A percentile compares a stretch with the other conserved stretches of the same genome.
These are phyloP conservation scores for Annona squamosa DNA, from an alignment of 164 flowering plant species.

Conservation along the genomic window DNA sequence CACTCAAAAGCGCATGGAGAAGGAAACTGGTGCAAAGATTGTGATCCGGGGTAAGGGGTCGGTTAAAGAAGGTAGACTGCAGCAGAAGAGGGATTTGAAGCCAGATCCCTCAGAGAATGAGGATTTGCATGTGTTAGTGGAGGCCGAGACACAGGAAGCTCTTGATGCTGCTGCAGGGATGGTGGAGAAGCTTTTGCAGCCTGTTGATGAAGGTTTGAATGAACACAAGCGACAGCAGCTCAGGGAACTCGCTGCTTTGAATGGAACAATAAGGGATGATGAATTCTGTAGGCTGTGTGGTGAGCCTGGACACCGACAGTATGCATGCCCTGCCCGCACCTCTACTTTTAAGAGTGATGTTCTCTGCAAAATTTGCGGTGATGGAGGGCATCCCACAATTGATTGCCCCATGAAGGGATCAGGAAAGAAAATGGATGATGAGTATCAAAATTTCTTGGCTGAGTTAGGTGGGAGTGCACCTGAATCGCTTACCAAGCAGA, in stretches of 20 bases:
- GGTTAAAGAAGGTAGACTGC: slow-evolving; percentile 83
- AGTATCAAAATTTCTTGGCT: slow-evolving; percentile 85
- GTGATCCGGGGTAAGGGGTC: slow-evolving; percentile 93
- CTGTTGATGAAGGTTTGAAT: slow-evolving; percentile 88
- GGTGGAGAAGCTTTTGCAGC: slow-evolving; percentile 95
- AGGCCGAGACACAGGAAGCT: slow-evolving; percentile 85
- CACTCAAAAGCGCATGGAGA: slow-evolving; percentile 96
- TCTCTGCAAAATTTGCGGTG: slow-evolving; percentile 84
- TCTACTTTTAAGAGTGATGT: slow-evolving; percentile 92
- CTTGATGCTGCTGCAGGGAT: slow-evolving; percentile 91
- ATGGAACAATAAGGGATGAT: slow-evolving; percentile 93
- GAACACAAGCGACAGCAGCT: slow-evolving; percentile 97
- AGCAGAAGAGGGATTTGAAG: slow-evolving; percentile 77
- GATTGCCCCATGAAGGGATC: slow-evolving; percentile 93
- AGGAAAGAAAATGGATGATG: slow-evolving; percentile 96
- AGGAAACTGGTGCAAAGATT: slow-evolving; percentile 89
- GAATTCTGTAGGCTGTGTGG: slow-evolving; percentile 92
- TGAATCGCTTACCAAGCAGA: slow-evolving; percentile 53
- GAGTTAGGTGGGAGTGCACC: slow-evolving; percentile 85
- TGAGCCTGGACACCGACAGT: slow-evolving; percentile 91
- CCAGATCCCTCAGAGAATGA: slow-evolving; percentile 83
- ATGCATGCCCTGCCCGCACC: slow-evolving; percentile 77
- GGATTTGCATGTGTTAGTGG: slow-evolving; percentile 93
- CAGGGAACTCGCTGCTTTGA: slow-evolving; percentile 83
- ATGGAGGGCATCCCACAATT: slow-evolving; percentile 95